A percentile compares a stretch with the other conserved stretches of the same genome.
phyloP scores from a whole-genome alignment of 441 rosid species.

The Arabidopsis hybrid region DNA sequence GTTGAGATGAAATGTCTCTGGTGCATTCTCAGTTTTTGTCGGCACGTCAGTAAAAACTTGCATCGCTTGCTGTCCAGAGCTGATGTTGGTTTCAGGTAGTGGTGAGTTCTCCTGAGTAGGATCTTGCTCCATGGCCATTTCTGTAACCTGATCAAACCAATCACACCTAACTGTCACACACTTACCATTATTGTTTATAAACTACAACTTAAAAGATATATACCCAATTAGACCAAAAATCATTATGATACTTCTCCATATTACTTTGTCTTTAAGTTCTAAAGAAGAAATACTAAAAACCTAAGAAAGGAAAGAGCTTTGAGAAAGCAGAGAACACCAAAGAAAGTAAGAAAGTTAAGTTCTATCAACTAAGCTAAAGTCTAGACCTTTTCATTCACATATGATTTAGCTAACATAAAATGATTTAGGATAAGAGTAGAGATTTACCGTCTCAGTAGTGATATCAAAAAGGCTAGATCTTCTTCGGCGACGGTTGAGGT shows the following conservation, averaged over 20 bases:
- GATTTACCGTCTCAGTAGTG: conserved; percentile 77
- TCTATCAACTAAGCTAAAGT: not conserved
- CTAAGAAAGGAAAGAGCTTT: conserved; percentile 26
- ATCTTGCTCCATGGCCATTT: conserved; percentile 44
- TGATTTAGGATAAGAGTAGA: not conserved
- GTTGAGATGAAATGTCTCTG: conserved; percentile 24
- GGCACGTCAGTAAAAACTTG: conserved; percentile 44
- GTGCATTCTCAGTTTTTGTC: conserved; percentile 26
- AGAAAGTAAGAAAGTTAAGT: not conserved
- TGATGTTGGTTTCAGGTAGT: conserved; percentile 51
- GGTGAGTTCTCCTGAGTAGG: conserved; percentile 37
- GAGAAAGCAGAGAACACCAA: conserved; percentile 30
- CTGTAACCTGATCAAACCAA: conserved; percentile 44
- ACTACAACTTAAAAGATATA: conserved; percentile 5
- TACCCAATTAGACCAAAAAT: conserved; percentile 19
- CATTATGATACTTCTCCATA: conserved; percentile 4
- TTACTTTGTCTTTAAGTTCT: not conserved
- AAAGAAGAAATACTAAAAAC: conserved; percentile 17
- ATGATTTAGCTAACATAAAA: not conserved
- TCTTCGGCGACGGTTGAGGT: conserved; percentile 85
- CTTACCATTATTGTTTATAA: conserved; percentile 12
- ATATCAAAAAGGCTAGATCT: conserved; percentile 96
- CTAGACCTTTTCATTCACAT: conserved; percentile 3
- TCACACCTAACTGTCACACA: conserved; percentile 11
- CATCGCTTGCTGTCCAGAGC: conserved; percentile 54